Evolutionary conservation across 2,329 filamentous ascomycete genomes (phyloP).

Genomic region (Diplodia corticola): DNA sequence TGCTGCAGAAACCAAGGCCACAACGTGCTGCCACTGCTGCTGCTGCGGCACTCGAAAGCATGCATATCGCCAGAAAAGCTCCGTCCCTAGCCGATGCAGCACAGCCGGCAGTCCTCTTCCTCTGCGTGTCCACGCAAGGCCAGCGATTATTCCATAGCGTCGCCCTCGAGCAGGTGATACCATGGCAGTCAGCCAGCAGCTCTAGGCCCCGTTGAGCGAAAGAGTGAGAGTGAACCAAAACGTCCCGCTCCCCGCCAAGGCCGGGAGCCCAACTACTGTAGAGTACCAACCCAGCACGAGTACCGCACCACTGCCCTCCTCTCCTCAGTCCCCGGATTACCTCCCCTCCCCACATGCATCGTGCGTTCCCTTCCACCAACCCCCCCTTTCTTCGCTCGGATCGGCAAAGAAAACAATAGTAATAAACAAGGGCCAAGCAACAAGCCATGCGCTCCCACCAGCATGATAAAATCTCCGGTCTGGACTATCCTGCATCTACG

Average conservation of each 20-base stretch:
- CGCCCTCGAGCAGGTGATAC: background rate
- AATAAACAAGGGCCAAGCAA: background rate
- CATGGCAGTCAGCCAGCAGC: background rate
- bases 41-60: background rate
- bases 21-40: background rate
- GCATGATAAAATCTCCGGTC: background rate
- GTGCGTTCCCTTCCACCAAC: background rate
- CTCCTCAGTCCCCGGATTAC: background rate
- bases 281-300: background rate
- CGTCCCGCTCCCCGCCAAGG: background rate
- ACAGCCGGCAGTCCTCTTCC: background rate
- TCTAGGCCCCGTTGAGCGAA: background rate
- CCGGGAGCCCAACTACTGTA: background rate
- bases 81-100: background rate
- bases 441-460: background rate
- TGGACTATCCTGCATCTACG: background rate
- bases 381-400: too few relatives aligned
- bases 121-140: background rate
- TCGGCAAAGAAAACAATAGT: too few relatives aligned
- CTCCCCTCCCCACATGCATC: background rate
- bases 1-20: background rate
- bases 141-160: background rate
- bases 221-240: background rate
- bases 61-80: background rate
- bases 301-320: background rate